phyloP scores from a whole-genome alignment of 306 rosid species.

The Quercus suber region DNA sequence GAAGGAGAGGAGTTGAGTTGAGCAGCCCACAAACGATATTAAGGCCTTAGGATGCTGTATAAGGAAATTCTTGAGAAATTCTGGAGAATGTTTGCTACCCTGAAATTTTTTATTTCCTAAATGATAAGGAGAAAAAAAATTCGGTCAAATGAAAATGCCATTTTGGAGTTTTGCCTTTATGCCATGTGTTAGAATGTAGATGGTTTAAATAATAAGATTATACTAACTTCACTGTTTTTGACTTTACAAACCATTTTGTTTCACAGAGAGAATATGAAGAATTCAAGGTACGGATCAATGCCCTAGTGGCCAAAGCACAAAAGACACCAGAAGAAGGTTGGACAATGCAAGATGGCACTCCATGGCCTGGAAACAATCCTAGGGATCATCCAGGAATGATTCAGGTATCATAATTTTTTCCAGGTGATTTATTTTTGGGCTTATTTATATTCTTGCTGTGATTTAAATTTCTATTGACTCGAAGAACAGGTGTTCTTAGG shows the following conservation, averaged over 20 bases:
- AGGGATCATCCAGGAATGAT: slow-evolving; percentile 99
- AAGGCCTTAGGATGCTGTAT: not conserved
- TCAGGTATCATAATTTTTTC: slow-evolving; percentile 55
- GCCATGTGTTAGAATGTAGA: not conserved
- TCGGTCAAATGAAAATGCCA: too few relatives aligned
- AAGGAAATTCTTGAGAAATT: not conserved
- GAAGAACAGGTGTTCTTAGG: slow-evolving; percentile 83
- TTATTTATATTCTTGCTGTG: slow-evolving; percentile 10
- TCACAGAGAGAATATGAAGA: slow-evolving; percentile 98
- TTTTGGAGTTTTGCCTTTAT: not conserved
- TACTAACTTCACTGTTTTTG: not conserved
- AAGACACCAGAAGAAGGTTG: slow-evolving; percentile 99
- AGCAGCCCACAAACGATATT: not conserved
- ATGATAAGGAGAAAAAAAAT: too few relatives aligned
- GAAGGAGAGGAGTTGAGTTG: too few relatives aligned
- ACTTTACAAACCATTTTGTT: slow-evolving; percentile 15
- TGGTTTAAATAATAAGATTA: not conserved
- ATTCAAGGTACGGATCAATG: slow-evolving; percentile 87
- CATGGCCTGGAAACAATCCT: slow-evolving; percentile 99
- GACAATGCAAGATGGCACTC: slow-evolving; percentile 99
- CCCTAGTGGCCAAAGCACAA: slow-evolving; percentile 93
- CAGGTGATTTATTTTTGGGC: not conserved
- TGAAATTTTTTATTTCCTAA: too few relatives aligned
- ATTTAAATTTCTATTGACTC: slow-evolving; percentile 23
- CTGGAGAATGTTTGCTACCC: too few relatives aligned